These are phyloP conservation scores for Malus hybrid DNA, from an alignment of 331 rosid genomes.

Conservation along the genomic window DNA sequence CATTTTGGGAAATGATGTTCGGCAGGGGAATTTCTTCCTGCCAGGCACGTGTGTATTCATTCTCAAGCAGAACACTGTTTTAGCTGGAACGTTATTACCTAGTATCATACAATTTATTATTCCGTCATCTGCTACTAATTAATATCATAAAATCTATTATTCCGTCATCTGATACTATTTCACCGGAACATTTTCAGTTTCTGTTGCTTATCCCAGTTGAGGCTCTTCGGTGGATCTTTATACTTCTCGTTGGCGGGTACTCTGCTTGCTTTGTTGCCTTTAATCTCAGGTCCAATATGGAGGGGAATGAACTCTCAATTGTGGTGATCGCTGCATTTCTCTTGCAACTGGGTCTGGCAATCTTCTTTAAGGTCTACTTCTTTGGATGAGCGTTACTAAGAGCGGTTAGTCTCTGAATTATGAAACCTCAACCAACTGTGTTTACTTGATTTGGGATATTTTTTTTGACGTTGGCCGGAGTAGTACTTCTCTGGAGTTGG, in stretches of 20 bases:
- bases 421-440: conserved; percentile 11
- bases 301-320: conserved; percentile 48
- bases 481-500: neutral
- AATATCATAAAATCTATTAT: neutral
- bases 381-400: conserved; percentile 48
- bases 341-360: conserved; percentile 82
- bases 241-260: conserved; percentile 55
- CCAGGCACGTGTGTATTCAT: neutral
- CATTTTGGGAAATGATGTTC: neutral
- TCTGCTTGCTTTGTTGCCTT: conserved; percentile 77
- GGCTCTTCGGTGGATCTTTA: conserved; percentile 74
- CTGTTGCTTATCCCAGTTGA: conserved; percentile 78
- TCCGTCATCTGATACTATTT: conserved; percentile 18
- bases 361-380: conserved; percentile 97
- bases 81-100: neutral
- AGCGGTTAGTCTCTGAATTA: conserved; percentile 2
- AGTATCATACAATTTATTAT: neutral
- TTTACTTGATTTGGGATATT: conserved; percentile 15
- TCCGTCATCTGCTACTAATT: conserved; percentile 15
- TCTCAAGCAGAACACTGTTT: neutral
- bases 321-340: conserved; percentile 58
- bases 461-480: neutral
- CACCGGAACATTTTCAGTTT: conserved; percentile 52
- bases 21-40: neutral
- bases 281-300: conserved; percentile 58